Evolutionary conservation across 225 moss, liverwort and hornwort genomes (phyloP).

Genomic region (Marchantia polymorpha): DNA sequence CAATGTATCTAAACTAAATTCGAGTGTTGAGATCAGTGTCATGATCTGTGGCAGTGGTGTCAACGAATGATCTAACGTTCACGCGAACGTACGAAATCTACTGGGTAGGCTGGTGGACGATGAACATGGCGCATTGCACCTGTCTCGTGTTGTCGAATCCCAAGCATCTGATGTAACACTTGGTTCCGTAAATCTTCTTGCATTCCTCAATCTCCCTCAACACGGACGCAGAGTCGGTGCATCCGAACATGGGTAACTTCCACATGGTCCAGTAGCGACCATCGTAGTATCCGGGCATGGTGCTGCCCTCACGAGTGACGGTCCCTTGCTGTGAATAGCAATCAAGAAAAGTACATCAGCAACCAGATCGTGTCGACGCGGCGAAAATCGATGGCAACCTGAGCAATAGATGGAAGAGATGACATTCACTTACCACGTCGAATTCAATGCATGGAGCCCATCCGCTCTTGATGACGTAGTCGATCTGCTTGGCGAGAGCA

Average conservation of each 20-base stretch:
- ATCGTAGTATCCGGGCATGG: conserved; percentile 54
- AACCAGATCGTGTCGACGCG: too few relatives aligned
- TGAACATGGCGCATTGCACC: conserved; percentile 55
- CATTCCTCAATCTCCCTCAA: conserved; percentile 50
- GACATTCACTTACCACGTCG: background rate
- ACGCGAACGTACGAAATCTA: too few relatives aligned
- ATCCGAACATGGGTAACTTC: conserved; percentile 71
- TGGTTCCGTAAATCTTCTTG: conserved; percentile 43
- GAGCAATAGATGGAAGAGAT: background rate
- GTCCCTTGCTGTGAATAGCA: conserved; percentile 32
- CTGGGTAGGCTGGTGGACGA: conserved; percentile 29
- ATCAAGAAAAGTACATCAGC: too few relatives aligned
- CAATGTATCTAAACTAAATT: too few relatives aligned
- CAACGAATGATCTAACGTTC: too few relatives aligned
- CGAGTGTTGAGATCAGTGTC: too few relatives aligned
- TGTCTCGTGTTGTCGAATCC: conserved; percentile 61
- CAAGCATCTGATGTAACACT: conserved; percentile 48
- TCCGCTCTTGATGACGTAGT: conserved; percentile 39
- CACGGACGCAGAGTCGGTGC: conserved; percentile 50
- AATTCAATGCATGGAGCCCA: conserved; percentile 55
- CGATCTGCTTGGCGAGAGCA: conserved; percentile 48
- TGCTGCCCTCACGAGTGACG: conserved; percentile 22
- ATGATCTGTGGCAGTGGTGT: too few relatives aligned
- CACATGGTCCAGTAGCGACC: conserved; percentile 79
- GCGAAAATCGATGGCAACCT: background rate